These are phyloP conservation scores for Metschnikowia sp. DNA, from an alignment of 805 yeast species.

Conservation along the genomic window DNA sequence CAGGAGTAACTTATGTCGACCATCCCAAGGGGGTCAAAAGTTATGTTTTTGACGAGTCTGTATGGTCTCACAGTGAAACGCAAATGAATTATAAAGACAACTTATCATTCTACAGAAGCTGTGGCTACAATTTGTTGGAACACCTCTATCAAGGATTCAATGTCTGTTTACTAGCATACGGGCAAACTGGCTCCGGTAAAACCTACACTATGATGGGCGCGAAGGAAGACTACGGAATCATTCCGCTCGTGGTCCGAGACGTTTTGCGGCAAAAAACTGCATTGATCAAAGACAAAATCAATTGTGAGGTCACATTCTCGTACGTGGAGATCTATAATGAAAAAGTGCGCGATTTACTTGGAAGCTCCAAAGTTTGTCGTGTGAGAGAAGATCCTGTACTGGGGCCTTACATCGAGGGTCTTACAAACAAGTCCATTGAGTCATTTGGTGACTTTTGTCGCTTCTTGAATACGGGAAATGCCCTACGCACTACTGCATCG, in stretches of 20 bases:
- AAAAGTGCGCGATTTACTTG: conserved; percentile 63
- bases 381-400: conserved; percentile 64
- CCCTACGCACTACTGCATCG: conserved; percentile 61
- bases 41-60: conserved; percentile 50
- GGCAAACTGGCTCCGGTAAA: conserved; percentile 43
- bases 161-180: conserved; percentile 42
- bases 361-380: conserved; percentile 31
- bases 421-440: conserved; percentile 51
- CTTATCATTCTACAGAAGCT: conserved; percentile 43
- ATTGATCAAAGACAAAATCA: conserved; percentile 34
- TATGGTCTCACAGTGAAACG: conserved; percentile 43
- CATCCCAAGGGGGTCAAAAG: conserved; percentile 29
- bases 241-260: conserved; percentile 47
- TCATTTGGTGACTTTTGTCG: conserved; percentile 47
- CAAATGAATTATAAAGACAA: conserved; percentile 46
- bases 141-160: conserved; percentile 47
- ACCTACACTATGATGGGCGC: conserved; percentile 44
- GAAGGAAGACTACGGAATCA: conserved; percentile 33
- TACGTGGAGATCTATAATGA: conserved; percentile 79
- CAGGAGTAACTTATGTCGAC: conserved; percentile 17
- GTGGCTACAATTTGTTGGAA: conserved; percentile 58
- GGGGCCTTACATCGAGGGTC: conserved; percentile 72
- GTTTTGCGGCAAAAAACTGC: conserved; percentile 44
- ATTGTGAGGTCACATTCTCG: conserved; percentile 46
- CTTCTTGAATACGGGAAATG: conserved; percentile 50